A percentile compares a stretch with the other conserved stretches of the same genome.
phyloP scores from a whole-genome alignment of 768 basidiomycete genomes.

The Sutorius australiensis region DNA sequence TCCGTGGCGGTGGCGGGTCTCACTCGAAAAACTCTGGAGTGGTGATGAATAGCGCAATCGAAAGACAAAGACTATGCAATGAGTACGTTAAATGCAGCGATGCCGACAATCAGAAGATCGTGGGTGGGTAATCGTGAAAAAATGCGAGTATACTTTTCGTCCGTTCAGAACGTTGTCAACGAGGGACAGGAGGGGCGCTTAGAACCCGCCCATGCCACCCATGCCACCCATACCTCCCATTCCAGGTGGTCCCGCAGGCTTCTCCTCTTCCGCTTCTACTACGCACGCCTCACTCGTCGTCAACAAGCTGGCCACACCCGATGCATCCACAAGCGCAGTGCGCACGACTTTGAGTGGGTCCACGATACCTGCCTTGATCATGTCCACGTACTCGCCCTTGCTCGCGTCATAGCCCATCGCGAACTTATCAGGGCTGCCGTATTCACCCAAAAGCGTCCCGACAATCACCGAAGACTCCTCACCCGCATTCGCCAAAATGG shows the following conservation, averaged over 20 bases:
- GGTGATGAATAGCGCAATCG: neutral
- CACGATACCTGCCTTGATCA: constrained; percentile 92
- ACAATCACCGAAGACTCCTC: constrained; percentile 93
- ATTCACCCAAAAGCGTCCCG: constrained; percentile 71
- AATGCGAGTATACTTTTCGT: constrained; percentile 11
- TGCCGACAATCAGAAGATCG: neutral
- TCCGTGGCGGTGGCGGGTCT: no score
- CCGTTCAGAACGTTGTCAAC: neutral
- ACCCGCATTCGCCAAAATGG: constrained; percentile 91
- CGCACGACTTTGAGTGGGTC: constrained; percentile 96
- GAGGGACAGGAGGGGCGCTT: constrained; percentile 2
- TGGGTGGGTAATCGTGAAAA: neutral
- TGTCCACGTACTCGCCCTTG: constrained; percentile 90
- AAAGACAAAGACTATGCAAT: neutral
- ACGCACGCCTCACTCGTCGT: constrained; percentile 92
- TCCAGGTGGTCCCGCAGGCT: constrained; percentile 49
- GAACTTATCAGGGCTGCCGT: constrained; percentile 73
- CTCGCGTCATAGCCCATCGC: constrained; percentile 87
- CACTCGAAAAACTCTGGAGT: neutral
- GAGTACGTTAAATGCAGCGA: neutral
- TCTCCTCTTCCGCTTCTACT: constrained; percentile 85
- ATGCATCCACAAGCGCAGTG: constrained; percentile 88
- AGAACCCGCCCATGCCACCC: constrained; percentile 53
- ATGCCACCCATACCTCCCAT: constrained; percentile 65
- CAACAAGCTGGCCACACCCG: constrained; percentile 89